A percentile compares a stretch with the other conserved stretches of the same genome.
Conservation (phyloP, 352 stramenopile species). For the Phytophthora sojae region DNA sequence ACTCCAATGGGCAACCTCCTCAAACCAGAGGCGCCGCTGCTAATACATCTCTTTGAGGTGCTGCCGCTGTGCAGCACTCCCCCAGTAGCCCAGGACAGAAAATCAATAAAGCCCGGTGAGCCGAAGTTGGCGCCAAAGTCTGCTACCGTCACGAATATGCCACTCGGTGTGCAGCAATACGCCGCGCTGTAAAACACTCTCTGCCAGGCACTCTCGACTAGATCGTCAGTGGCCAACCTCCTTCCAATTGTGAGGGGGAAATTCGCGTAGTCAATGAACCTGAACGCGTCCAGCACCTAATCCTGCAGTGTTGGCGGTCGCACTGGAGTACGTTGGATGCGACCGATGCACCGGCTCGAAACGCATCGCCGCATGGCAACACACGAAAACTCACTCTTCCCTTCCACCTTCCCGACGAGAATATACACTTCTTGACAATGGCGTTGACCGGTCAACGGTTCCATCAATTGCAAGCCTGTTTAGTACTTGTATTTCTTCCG, state of each 20-base stretch:
- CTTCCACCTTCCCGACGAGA: neutral
- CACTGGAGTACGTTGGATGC: neutral
- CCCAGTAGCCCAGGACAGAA: neutral
- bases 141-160: neutral
- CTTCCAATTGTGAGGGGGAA: neutral
- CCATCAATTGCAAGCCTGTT: neutral
- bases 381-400: neutral
- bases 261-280: neutral
- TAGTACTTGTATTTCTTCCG: neutral
- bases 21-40: constrained; percentile 1
- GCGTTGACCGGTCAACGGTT: neutral
- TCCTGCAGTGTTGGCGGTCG: neutral
- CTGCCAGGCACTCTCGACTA: neutral
- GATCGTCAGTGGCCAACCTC: neutral
- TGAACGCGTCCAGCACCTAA: neutral
- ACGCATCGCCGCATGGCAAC: neutral
- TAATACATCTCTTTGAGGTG: neutral
- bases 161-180: neutral
- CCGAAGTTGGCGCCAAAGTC: neutral
- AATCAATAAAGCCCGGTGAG: neutral
- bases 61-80: neutral
- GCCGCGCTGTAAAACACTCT: neutral
- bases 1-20: constrained; percentile 8
- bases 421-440: neutral
- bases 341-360: neutral